Conservation (phyloP, 345 rosid genomes). For the Limnanthes douglasii region DNA sequence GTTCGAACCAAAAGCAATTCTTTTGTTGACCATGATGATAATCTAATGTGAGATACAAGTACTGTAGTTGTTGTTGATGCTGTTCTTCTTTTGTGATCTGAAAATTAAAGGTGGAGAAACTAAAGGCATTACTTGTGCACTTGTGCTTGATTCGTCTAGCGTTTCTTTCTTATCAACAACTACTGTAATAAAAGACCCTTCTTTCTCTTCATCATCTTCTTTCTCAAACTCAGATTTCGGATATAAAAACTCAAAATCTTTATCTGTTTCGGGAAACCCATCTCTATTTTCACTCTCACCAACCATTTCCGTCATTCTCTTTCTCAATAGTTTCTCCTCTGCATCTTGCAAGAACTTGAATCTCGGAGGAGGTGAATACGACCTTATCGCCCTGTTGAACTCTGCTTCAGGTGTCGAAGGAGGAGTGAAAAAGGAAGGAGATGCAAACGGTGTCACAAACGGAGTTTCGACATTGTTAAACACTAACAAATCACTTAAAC, state of each 20-base stretch:
- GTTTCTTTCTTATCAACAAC: conserved; percentile 22
- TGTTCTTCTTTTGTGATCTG: conserved; percentile 14
- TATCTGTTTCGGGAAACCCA: conserved; percentile 10
- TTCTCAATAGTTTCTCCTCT: conserved; percentile 66
- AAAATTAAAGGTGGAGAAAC: conserved; percentile 23
- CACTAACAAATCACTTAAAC: conserved; percentile 58
- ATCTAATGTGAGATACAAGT: conserved; percentile 9
- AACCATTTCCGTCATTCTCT: conserved; percentile 21
- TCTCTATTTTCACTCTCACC: conserved; percentile 1
- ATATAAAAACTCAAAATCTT: conserved; percentile 1
- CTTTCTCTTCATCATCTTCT: conserved; percentile 40
- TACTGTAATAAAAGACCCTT: conserved; percentile 37
- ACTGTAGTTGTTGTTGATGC: no score
- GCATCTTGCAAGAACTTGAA: conserved; percentile 93
- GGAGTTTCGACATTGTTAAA: conserved; percentile 44
- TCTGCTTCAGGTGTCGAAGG: conserved; percentile 90
- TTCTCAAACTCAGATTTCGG: conserved; percentile 12
- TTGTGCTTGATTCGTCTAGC: conserved; percentile 15
- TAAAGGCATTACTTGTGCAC: conserved; percentile 26
- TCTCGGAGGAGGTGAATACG: conserved; percentile 83
- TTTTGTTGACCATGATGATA: conserved; percentile 6
- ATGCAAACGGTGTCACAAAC: conserved; percentile 73
- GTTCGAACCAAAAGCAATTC: no score
- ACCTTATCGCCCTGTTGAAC: conserved; percentile 38
- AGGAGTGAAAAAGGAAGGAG: conserved; percentile 83